Conservation (phyloP, 148 eudicot species). For the Nyssa sinensis region DNA sequence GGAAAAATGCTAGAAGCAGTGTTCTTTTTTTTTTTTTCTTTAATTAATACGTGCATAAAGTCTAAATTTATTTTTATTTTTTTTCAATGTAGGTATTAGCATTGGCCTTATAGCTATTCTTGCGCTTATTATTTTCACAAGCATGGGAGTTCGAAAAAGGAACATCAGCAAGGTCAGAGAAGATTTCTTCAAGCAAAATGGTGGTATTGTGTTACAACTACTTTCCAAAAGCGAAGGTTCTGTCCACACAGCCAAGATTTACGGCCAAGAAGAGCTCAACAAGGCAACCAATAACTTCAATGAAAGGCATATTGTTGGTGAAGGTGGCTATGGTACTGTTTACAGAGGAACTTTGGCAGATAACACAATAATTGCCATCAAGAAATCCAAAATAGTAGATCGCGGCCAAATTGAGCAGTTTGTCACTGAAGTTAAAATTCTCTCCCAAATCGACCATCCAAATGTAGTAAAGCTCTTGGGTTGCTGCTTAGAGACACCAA, state of each 20-base stretch:
- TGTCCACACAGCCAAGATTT: neutral
- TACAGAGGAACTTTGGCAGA: slow-evolving; percentile 15
- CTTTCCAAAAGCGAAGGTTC: slow-evolving; percentile 8
- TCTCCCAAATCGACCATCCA: slow-evolving; percentile 22
- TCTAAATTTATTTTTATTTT: no score
- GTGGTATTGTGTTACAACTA: slow-evolving; percentile 24
- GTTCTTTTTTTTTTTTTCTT: no score
- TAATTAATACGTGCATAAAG: no score
- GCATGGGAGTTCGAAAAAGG: slow-evolving; percentile 4
- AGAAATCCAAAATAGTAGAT: slow-evolving; percentile 22
- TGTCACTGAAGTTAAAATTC: slow-evolving; percentile 22
- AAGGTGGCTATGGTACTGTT: slow-evolving; percentile 22
- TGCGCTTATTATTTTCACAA: neutral
- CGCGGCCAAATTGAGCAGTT: slow-evolving; percentile 25
- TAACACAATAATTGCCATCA: slow-evolving; percentile 10
- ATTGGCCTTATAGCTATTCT: neutral
- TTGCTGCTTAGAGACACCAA: slow-evolving; percentile 23
- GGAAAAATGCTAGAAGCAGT: no score
- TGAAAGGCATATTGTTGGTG: slow-evolving; percentile 16
- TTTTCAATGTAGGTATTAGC: slow-evolving; percentile 15
- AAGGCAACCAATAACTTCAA: slow-evolving; percentile 25
- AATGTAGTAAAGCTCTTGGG: slow-evolving; percentile 25
- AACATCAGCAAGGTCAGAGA: slow-evolving; percentile 9
- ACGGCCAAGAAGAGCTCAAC: slow-evolving; percentile 16
- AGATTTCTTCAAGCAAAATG: slow-evolving; percentile 25